Percentiles rank a stretch among this genome's conserved stretches.
Evolutionary conservation across 2,329 filamentous ascomycete species (phyloP).

Genomic region (Venturia oleaginea): DNA sequence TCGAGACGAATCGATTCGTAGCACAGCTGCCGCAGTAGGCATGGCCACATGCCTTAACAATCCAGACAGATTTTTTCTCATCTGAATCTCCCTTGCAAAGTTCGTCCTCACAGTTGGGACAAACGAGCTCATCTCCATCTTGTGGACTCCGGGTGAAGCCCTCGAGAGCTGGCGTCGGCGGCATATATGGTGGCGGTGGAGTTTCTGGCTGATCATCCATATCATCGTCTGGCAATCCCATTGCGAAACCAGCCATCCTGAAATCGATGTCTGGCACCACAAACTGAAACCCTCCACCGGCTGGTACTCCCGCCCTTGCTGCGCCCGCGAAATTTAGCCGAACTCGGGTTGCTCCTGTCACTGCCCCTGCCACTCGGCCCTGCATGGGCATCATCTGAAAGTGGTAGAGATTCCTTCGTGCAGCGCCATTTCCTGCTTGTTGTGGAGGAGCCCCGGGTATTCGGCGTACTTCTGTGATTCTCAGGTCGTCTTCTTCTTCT

Average conservation of each 20-base stretch:
- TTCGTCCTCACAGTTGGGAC: slow-evolving; percentile 79
- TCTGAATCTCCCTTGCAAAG: slow-evolving; percentile 62
- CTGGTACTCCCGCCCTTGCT: slow-evolving; percentile 5
- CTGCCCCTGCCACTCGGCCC: background rate
- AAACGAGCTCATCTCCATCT: slow-evolving; percentile 66
- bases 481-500: slow-evolving; percentile 3
- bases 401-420: background rate
- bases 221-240: slow-evolving; percentile 22
- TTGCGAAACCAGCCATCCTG: slow-evolving; percentile 33
- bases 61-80: slow-evolving; percentile 80
- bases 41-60: slow-evolving; percentile 83
- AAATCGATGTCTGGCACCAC: slow-evolving; percentile 30
- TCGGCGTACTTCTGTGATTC: background rate
- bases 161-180: slow-evolving; percentile 50
- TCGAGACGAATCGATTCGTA: slow-evolving; percentile 27
- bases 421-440: background rate
- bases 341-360: slow-evolving; percentile 17
- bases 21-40: slow-evolving; percentile 54
- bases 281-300: slow-evolving; percentile 5
- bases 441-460: background rate
- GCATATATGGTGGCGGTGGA: slow-evolving; percentile 26
- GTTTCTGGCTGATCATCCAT: slow-evolving; percentile 17
- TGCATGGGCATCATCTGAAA: background rate
- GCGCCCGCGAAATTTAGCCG: slow-evolving; percentile 16
- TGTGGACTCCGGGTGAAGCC: slow-evolving; percentile 74